A percentile compares a stretch with the other conserved stretches of the same genome.
These are phyloP conservation scores for Tympanopsis confertula DNA, from an alignment of 2,329 filamentous ascomycete species.

Conservation along the genomic window DNA sequence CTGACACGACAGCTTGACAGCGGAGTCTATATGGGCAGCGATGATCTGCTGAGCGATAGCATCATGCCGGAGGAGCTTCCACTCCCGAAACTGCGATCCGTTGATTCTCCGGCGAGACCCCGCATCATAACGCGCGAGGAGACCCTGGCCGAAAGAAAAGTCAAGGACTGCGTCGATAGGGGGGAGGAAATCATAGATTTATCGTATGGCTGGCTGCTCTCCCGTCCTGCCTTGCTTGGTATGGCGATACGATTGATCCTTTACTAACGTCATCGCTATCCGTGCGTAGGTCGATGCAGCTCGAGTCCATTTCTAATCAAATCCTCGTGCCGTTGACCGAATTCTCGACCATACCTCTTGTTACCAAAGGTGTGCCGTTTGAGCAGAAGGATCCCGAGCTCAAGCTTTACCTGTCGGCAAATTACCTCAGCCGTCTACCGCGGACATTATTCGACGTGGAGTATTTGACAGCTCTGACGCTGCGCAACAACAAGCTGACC, in stretches of 20 bases:
- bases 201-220: slow-evolving; percentile 31
- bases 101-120: slow-evolving; percentile 10
- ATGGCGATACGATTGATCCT: neutral
- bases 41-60: slow-evolving; percentile 35
- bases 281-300: slow-evolving; percentile 23
- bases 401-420: slow-evolving; percentile 49
- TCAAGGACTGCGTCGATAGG: slow-evolving; percentile 41
- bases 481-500: slow-evolving; percentile 50
- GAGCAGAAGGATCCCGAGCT: slow-evolving; percentile 44
- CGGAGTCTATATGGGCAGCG: slow-evolving; percentile 58
- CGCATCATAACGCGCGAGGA: slow-evolving; percentile 25
- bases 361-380: slow-evolving; percentile 45
- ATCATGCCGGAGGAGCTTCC: slow-evolving; percentile 17
- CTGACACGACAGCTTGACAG: slow-evolving; percentile 54
- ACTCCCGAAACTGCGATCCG: slow-evolving; percentile 23
- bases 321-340: slow-evolving; percentile 43
- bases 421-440: slow-evolving; percentile 43
- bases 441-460: slow-evolving; percentile 48
- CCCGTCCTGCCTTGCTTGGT: too few species aligned
- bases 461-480: slow-evolving; percentile 50
- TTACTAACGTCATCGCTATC: neutral
- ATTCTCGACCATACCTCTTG: slow-evolving; percentile 39
- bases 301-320: slow-evolving; percentile 41
- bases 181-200: slow-evolving; percentile 50
- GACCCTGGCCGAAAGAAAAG: slow-evolving; percentile 27